phyloP scores from a whole-genome alignment of 2,329 filamentous ascomycete genomes.

The Neocatenulostroma microsporum region DNA sequence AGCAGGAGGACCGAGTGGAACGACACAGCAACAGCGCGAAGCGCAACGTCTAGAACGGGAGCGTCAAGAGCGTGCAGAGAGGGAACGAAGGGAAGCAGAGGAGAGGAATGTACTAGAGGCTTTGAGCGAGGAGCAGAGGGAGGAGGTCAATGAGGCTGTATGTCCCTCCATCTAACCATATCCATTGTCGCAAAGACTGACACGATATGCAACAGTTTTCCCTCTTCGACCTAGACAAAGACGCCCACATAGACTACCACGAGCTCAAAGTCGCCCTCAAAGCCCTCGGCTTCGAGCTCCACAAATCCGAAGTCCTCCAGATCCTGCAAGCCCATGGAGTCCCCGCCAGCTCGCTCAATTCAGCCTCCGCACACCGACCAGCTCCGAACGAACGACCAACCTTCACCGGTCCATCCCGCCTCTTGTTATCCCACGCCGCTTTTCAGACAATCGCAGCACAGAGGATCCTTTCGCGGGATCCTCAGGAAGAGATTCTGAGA shows the following conservation, averaged over 20 bases:
- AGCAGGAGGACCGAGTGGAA: constrained; percentile 13
- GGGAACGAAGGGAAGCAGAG: constrained; percentile 36
- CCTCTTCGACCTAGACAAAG: constrained; percentile 94
- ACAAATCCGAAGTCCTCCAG: constrained; percentile 74
- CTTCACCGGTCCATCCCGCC: constrained; percentile 45
- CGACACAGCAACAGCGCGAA: constrained; percentile 34
- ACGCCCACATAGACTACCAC: constrained; percentile 91
- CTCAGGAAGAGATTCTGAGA: constrained; percentile 79
- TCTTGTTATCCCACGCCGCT: constrained; percentile 63
- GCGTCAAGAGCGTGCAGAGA: constrained; percentile 34
- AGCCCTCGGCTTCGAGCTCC: constrained; percentile 85
- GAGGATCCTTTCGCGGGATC: constrained; percentile 74
- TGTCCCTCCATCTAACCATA: too few relatives aligned
- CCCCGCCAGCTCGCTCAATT: constrained; percentile 36
- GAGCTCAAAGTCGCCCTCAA: constrained; percentile 96
- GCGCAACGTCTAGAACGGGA: constrained; percentile 37
- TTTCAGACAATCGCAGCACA: constrained; percentile 70
- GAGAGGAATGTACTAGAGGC: constrained; percentile 43
- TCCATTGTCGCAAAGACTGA: too few relatives aligned
- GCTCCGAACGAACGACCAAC: constrained; percentile 34
- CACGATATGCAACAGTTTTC: too few relatives aligned
- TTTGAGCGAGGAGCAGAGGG: constrained; percentile 78
- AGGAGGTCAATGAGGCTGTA: constrained; percentile 91
- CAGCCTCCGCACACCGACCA: constrained; percentile 33
- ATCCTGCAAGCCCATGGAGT: constrained; percentile 74